phyloP scores from a whole-genome alignment of 2,329 filamentous ascomycete species.

The Aspergillus floridensis region DNA sequence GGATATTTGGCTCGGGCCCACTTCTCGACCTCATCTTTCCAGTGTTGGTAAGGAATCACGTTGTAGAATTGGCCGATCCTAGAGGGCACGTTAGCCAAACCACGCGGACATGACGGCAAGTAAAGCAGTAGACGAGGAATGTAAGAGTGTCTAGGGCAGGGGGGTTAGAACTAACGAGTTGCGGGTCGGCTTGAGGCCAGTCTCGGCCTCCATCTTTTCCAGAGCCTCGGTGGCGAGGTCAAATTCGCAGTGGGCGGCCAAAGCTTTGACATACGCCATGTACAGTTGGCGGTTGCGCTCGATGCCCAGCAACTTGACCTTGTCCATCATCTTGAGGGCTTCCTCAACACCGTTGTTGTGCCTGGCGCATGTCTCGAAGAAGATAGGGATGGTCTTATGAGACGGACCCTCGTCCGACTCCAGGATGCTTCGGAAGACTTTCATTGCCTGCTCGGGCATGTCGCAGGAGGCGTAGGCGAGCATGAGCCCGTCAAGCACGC shows the following conservation, averaged over 20 bases:
- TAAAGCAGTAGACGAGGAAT: background rate
- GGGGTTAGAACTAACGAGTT: constrained; percentile 62
- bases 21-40: constrained; percentile 67
- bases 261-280: constrained; percentile 70
- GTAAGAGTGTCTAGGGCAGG: background rate
- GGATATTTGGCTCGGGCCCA: constrained; percentile 72
- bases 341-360: constrained; percentile 44
- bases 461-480: constrained; percentile 74
- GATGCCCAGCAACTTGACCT: constrained; percentile 70
- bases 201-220: constrained; percentile 62
- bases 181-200: constrained; percentile 65
- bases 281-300: constrained; percentile 72
- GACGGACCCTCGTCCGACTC: constrained; percentile 80
- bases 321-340: constrained; percentile 53
- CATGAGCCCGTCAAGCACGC: constrained; percentile 80
- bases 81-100: background rate
- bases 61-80: constrained; percentile 77
- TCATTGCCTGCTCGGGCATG: constrained; percentile 64
- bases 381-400: constrained; percentile 74
- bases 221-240: constrained; percentile 67
- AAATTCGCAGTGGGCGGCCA: constrained; percentile 70
- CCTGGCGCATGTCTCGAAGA: constrained; percentile 74
- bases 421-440: constrained; percentile 83
- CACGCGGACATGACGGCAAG: background rate
- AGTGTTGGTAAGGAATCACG: constrained; percentile 61